phyloP scores from a whole-genome alignment of 2,329 filamentous ascomycete species.

The Escovopsis sp. region DNA sequence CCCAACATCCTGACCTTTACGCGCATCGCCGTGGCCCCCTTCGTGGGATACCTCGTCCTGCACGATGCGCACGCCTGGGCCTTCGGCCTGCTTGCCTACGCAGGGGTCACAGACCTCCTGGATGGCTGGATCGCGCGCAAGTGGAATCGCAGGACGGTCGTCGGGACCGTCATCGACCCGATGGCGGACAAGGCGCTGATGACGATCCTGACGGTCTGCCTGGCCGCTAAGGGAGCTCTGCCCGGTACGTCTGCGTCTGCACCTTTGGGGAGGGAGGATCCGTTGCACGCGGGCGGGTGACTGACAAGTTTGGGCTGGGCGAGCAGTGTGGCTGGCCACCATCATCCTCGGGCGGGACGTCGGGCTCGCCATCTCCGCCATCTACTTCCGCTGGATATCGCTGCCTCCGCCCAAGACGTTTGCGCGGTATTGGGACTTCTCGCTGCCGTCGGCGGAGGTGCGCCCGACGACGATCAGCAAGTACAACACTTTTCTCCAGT shows the following conservation, averaged over 20 bases:
- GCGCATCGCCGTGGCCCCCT: conserved; percentile 66
- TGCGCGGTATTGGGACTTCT: conserved; percentile 91
- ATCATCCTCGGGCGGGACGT: conserved; percentile 84
- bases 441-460: conserved; percentile 73
- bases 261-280: no score
- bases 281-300: no score
- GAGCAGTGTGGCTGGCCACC: conserved; percentile 68
- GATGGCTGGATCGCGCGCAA: conserved; percentile 87
- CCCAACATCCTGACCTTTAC: conserved; percentile 87
- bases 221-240: conserved; percentile 70
- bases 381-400: conserved; percentile 94
- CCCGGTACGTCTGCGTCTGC: conserved; percentile 45
- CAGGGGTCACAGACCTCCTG: conserved; percentile 78
- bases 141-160: conserved; percentile 82
- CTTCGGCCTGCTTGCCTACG: conserved; percentile 78
- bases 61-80: conserved; percentile 69
- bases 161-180: conserved; percentile 87
- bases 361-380: conserved; percentile 66
- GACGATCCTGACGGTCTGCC: conserved; percentile 76
- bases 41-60: conserved; percentile 78
- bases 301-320: neutral
- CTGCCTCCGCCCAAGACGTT: conserved; percentile 90
- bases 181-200: conserved; percentile 96
- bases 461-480: conserved; percentile 74
- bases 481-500: conserved; percentile 85